Conservation (phyloP, 73 alveolate species). For the Paramecium sonneborni region DNA sequence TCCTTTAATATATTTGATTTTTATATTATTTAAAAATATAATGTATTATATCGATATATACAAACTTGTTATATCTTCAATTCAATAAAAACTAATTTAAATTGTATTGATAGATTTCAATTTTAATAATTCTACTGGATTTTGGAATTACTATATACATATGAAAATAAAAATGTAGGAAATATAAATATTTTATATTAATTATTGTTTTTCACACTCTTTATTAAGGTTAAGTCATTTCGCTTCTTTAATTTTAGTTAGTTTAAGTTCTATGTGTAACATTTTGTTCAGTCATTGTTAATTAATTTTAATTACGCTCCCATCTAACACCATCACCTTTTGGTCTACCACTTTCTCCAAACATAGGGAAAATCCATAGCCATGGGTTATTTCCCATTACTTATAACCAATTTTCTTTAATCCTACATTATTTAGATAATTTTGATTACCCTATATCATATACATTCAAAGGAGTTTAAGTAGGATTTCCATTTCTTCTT, state of each 20-base stretch:
- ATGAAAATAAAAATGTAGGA: no score
- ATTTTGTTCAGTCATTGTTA: constrained; percentile 25
- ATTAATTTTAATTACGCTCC: constrained; percentile 44
- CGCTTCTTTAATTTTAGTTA: background rate
- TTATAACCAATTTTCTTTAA: constrained; percentile 79
- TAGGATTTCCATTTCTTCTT: constrained; percentile 24
- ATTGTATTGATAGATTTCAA: no score
- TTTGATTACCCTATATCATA: constrained; percentile 38
- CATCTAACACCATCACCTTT: constrained; percentile 89
- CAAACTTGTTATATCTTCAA: no score
- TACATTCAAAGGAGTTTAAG: background rate
- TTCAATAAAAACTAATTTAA: no score
- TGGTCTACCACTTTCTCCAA: constrained; percentile 82
- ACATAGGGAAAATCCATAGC: constrained; percentile 85
- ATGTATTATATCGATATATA: no score
- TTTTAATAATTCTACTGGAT: no score
- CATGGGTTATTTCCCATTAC: constrained; percentile 83
- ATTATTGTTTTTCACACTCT: background rate
- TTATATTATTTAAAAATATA: no score
- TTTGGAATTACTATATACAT: no score
- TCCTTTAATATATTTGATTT: no score
- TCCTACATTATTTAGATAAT: constrained; percentile 63
- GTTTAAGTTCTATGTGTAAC: constrained; percentile 7
- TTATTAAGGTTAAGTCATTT: background rate
- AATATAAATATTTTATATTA: no score